Conservation (phyloP, 345 rosid genomes). For the Psidium friedrichsthalianum region DNA sequence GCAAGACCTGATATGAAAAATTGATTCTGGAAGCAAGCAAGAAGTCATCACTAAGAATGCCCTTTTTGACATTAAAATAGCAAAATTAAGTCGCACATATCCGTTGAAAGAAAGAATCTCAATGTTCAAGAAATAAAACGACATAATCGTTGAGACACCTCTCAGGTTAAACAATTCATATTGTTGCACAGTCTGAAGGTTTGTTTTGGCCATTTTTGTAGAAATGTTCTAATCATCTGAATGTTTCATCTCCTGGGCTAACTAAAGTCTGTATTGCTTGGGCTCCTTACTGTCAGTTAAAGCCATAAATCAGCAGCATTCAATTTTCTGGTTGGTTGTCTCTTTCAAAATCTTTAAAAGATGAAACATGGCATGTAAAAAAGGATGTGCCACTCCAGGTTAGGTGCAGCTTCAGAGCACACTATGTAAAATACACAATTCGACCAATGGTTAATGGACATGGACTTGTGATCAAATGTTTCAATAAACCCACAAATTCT, state of each 20-base stretch:
- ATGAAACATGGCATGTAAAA: not conserved
- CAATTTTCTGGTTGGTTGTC: not conserved
- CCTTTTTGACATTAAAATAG: not conserved
- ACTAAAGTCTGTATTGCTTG: not conserved
- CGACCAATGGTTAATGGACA: not conserved
- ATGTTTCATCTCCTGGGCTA: not conserved
- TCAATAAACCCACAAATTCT: not conserved
- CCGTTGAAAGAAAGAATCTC: not conserved
- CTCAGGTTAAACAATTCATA: not conserved
- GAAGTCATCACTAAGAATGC: not conserved
- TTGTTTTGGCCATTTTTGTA: not conserved
- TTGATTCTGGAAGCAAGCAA: constrained; percentile 58
- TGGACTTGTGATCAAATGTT: not conserved
- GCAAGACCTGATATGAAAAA: constrained; percentile 85
- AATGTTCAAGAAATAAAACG: not conserved
- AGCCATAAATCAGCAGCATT: not conserved
- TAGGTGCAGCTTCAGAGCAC: not conserved
- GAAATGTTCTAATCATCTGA: not conserved
- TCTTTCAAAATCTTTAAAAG: not conserved
- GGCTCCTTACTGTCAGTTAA: not conserved
- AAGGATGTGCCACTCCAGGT: not conserved
- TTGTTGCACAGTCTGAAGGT: not conserved
- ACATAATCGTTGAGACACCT: not conserved
- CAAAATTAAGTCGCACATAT: not conserved
- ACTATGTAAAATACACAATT: not conserved